phyloP scores from a whole-genome alignment of 2,329 filamentous ascomycete species.

The Ophiocordyceps robertsii region DNA sequence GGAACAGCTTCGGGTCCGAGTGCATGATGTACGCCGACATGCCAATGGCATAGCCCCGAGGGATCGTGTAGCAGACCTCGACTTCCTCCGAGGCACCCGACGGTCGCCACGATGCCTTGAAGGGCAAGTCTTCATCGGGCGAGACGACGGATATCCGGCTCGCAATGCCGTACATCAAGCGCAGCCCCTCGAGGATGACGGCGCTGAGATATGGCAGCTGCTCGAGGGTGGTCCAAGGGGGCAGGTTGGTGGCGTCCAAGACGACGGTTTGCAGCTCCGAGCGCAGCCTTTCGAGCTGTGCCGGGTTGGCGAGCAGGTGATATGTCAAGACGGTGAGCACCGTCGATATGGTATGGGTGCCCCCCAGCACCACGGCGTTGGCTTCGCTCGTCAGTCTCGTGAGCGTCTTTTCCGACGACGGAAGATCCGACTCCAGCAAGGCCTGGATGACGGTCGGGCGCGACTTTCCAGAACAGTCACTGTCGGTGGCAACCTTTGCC shows the following conservation, averaged over 20 bases:
- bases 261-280: conserved; percentile 13
- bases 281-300: conserved; percentile 10
- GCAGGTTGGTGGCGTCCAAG: conserved; percentile 12
- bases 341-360: conserved; percentile 19
- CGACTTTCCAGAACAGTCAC: background rate
- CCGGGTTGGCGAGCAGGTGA: conserved; percentile 17
- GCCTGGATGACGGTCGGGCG: conserved; percentile 6
- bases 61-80: conserved; percentile 13
- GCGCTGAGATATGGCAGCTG: conserved; percentile 20
- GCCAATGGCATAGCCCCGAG: conserved; percentile 20
- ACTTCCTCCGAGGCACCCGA: background rate
- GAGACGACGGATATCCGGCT: conserved; percentile 13
- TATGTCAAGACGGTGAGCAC: conserved; percentile 18
- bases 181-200: conserved; percentile 21
- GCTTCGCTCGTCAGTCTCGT: conserved; percentile 20
- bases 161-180: conserved; percentile 19
- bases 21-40: conserved; percentile 22
- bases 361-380: conserved; percentile 17
- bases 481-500: no score
- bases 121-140: conserved; percentile 17
- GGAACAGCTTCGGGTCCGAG: conserved; percentile 19
- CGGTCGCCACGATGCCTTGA: conserved; percentile 7
- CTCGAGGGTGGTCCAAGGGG: conserved; percentile 15
- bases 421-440: conserved; percentile 17
- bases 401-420: conserved; percentile 18